phyloP scores from a whole-genome alignment of 257 asterid species.

The Nicotiana attenuata region DNA sequence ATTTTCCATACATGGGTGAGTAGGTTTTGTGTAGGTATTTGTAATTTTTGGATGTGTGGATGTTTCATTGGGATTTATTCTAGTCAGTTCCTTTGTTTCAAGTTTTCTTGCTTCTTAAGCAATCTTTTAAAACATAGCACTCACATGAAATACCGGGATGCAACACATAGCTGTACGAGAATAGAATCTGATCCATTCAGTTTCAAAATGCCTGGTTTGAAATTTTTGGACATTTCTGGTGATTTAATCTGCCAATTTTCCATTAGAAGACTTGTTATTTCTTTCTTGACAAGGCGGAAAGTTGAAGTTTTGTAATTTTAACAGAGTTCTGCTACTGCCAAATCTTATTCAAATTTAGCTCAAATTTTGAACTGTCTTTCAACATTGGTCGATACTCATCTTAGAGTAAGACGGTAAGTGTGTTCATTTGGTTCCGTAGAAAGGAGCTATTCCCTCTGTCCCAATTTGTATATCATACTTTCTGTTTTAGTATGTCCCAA shows the following conservation, averaged over 20 bases:
- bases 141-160: too few relatives aligned
- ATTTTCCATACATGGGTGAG: neutral
- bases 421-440: neutral
- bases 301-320: neutral
- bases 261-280: neutral
- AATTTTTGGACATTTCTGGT: neutral
- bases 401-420: neutral
- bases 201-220: neutral
- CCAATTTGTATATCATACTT: too few relatives aligned
- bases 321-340: too few relatives aligned
- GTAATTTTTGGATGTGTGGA: neutral
- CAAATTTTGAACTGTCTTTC: neutral
- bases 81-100: neutral
- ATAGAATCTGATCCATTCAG: neutral
- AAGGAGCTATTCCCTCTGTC: neutral
- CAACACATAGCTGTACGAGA: too few relatives aligned
- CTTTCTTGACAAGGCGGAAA: neutral
- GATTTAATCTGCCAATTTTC: neutral
- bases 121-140: neutral
- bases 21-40: neutral
- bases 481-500: too few relatives aligned
- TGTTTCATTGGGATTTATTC: neutral
- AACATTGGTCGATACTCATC: too few relatives aligned
- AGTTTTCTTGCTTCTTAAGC: conserved; percentile 28
- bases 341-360: too few relatives aligned